Conservation (phyloP, 1,139 yeast species). For the Candida albicans region DNA sequence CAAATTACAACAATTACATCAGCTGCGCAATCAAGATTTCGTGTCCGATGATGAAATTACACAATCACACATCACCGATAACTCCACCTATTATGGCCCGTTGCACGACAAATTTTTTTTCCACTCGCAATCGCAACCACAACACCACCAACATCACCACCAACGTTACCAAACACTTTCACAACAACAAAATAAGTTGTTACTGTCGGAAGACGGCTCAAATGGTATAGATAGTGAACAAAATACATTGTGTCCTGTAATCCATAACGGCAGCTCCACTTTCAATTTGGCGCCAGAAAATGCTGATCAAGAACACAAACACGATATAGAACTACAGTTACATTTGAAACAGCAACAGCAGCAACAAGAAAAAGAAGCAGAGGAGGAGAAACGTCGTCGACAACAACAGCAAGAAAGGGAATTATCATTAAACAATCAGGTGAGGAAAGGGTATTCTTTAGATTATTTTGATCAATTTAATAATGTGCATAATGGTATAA, state of each 20-base stretch:
- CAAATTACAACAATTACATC: conserved; percentile 11
- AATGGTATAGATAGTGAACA: no score
- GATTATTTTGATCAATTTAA: conserved; percentile 12
- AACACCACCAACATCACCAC: neutral
- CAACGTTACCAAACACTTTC: conserved; percentile 1
- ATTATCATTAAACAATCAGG: conserved; percentile 6
- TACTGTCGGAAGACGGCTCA: no score
- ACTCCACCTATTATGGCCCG: conserved; percentile 9
- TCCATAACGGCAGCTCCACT: no score
- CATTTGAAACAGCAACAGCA: no score
- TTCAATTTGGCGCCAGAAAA: no score
- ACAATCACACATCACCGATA: conserved; percentile 8
- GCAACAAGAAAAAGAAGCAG: no score
- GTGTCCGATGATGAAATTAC: conserved; percentile 6
- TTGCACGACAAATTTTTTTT: conserved; percentile 1
- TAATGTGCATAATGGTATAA: neutral
- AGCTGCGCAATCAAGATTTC: conserved; percentile 7
- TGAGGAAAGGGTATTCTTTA: conserved; percentile 6
- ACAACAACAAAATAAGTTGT: no score
- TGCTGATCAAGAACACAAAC: no score
- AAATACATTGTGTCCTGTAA: no score
- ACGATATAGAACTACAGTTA: no score
- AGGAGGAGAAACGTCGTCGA: no score
- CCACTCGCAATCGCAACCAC: neutral
- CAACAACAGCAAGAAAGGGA: neutral